phyloP scores from a whole-genome alignment of 768 basidiomycete species.

The Tylopilus sp. region DNA sequence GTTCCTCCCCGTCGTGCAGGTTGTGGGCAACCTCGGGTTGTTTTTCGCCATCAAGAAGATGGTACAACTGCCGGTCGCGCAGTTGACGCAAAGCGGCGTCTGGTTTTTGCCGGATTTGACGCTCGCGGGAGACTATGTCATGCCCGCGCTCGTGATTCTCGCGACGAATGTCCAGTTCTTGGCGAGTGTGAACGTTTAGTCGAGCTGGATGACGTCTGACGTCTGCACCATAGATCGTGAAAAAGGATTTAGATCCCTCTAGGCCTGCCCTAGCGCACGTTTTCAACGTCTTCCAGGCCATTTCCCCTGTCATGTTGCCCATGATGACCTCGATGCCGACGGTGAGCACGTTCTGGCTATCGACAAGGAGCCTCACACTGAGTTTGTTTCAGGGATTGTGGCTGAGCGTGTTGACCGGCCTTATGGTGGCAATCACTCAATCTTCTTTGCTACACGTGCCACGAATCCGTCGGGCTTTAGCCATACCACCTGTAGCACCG shows the following conservation, averaged over 20 bases:
- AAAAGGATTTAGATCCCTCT: conserved; percentile 50
- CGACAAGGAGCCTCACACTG: neutral
- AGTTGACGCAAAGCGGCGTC: conserved; percentile 75
- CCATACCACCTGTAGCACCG: conserved; percentile 27
- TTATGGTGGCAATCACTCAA: conserved; percentile 45
- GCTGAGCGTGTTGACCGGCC: conserved; percentile 54
- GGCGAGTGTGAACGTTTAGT: conserved; percentile 39
- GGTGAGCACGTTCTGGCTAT: conserved; percentile 40
- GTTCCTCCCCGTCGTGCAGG: conserved; percentile 62
- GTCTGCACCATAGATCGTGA: conserved; percentile 36
- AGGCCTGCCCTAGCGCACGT: conserved; percentile 59
- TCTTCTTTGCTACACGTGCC: conserved; percentile 42
- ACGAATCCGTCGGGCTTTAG: conserved; percentile 38
- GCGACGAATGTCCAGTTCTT: conserved; percentile 67
- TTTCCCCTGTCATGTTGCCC: conserved; percentile 50
- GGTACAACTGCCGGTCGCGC: conserved; percentile 66
- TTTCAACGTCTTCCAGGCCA: conserved; percentile 61
- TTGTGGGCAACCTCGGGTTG: conserved; percentile 73
- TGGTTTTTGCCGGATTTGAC: conserved; percentile 76
- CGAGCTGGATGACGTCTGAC: neutral
- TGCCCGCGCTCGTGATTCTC: conserved; percentile 59
- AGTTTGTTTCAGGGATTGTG: conserved; percentile 46
- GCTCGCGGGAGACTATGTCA: conserved; percentile 68
- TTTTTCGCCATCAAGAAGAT: conserved; percentile 81
- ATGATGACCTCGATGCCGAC: conserved; percentile 60